Conservation (phyloP, 2,329 filamentous ascomycete genomes). For the Fusarium tanahbumbuense region DNA sequence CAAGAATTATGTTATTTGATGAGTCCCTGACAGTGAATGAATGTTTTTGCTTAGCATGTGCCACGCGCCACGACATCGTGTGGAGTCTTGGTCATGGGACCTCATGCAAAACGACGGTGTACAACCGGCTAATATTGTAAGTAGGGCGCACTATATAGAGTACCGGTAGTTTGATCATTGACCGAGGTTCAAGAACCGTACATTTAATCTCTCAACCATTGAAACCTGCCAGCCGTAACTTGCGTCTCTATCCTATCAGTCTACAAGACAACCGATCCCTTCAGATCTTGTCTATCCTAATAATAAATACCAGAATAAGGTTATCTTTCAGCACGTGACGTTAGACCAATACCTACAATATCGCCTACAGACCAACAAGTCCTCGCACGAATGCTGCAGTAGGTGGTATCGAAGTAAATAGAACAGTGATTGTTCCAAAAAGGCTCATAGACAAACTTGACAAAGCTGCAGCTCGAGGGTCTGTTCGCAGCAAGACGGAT, state of each 20-base stretch:
- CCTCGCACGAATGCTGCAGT: slow-evolving; percentile 61
- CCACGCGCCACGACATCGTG: slow-evolving; percentile 27
- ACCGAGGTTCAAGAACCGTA: not conserved
- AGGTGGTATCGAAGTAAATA: slow-evolving; percentile 68
- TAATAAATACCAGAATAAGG: not conserved
- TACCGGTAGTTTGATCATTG: not conserved
- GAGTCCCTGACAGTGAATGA: not conserved
- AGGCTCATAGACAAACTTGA: slow-evolving; percentile 70
- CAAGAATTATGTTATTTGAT: slow-evolving; percentile 10
- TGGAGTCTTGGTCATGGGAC: slow-evolving; percentile 38
- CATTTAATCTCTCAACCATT: not conserved
- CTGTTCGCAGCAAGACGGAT: slow-evolving; percentile 65
- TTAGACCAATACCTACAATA: not conserved
- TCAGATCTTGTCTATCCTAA: not conserved
- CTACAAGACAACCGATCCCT: not conserved
- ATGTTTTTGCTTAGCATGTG: slow-evolving; percentile 17
- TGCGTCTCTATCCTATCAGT: not conserved
- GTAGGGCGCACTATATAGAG: slow-evolving; percentile 3
- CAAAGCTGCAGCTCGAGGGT: slow-evolving; percentile 69
- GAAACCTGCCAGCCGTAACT: not conserved
- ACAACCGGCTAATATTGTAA: slow-evolving; percentile 27
- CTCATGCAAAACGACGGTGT: slow-evolving; percentile 31
- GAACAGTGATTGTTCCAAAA: slow-evolving; percentile 69
- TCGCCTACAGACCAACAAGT: slow-evolving; percentile 57
- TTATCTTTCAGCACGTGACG: not conserved